Conservation (phyloP, 257 asterid species). For the Prunella vulgaris region DNA sequence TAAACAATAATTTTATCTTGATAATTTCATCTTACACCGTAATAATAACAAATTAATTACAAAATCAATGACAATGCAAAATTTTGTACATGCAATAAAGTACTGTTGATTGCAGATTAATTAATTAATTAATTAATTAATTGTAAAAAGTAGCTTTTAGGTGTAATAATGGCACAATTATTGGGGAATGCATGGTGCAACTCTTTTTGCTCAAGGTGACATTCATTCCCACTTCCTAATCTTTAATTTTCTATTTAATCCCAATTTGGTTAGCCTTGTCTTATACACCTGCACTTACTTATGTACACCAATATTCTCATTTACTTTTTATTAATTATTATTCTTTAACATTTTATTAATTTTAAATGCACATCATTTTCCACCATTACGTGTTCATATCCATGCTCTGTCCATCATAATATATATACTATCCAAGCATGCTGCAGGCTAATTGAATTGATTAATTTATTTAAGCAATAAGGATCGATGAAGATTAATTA, state of each 20-base stretch:
- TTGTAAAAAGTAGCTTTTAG: conserved; percentile 52
- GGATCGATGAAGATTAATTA: background rate
- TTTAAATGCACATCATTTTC: conserved; percentile 18
- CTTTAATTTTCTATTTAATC: conserved; percentile 31
- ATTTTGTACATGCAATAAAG: conserved; percentile 6
- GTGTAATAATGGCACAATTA: conserved; percentile 81
- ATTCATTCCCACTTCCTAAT: conserved; percentile 62
- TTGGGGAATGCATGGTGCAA: conserved; percentile 55
- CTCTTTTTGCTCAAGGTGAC: conserved; percentile 43
- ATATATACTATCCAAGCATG: no score
- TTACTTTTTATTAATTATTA: conserved; percentile 24
- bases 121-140: conserved; percentile 23
- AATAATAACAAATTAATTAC: background rate
- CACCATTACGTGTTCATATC: conserved; percentile 23
- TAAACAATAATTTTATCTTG: background rate
- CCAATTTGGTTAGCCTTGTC: conserved; percentile 56
- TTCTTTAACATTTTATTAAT: conserved; percentile 6
- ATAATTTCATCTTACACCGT: background rate
- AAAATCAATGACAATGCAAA: background rate
- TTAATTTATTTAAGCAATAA: conserved; percentile 9
- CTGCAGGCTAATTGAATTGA: conserved; percentile 36
- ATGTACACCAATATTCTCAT: conserved; percentile 28
- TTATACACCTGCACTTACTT: conserved; percentile 37
- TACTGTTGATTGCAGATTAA: conserved; percentile 5
- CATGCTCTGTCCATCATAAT: conserved; percentile 16